Base-by-base conservation (phyloP, 2,329 filamentous ascomycete species). In the Thelonectria rubi region DNA sequence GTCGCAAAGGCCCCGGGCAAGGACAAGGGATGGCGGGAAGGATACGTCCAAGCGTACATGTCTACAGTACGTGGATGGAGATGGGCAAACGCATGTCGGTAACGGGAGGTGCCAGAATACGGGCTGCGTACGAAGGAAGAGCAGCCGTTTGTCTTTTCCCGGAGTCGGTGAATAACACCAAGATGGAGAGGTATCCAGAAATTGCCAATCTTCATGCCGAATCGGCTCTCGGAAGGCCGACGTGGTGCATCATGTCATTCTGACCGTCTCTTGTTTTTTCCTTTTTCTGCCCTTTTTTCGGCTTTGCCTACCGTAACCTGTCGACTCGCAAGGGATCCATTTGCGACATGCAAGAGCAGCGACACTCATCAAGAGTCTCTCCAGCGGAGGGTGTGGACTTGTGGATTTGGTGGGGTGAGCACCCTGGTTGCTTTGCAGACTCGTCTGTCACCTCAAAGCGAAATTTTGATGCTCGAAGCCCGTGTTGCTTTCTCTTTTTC, bases 321-420 rank as follows among this genome's bases (percentile, higher is more conserved):
- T n/a, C n/a, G n/a, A n/a, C n/a, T n/a, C n/a, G n/a, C n/a, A n/a
- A n/a, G 26, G 40, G 53, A 40, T 39, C 53, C 53, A 40, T 47
- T n/a, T 21, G 34, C 34, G 15, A 14, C 34, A 14, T n/a, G n/a
- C n/a, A n/a, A n/a, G n/a, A n/a, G n/a, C n/a, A n/a, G n/a, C n/a
- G n/a, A n/a, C 34, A 14, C 34, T 37, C 34, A 14, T 37, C 12
- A 1, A 2, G 3, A 15, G 34, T 15, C 40, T 26, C 37, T 61
- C 32, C 37, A 45, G 55, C 47, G 12, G 43, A 47, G 53, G 51
- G 55, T 51, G 58, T 60, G 50, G 58, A 54, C 61, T 53, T 67
- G 65, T 68, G 67, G 68, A 66, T 63, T 65, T 63, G 65, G 62
- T 66, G 43, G 58, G 59, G 56, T 48, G 55, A 45, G 21, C 54